Percentiles rank a stretch among this genome's conserved stretches.
These are phyloP conservation scores for Neocallimastix lanati DNA, from an alignment of 192 early-diverging fungal species.

Conservation along the genomic window DNA sequence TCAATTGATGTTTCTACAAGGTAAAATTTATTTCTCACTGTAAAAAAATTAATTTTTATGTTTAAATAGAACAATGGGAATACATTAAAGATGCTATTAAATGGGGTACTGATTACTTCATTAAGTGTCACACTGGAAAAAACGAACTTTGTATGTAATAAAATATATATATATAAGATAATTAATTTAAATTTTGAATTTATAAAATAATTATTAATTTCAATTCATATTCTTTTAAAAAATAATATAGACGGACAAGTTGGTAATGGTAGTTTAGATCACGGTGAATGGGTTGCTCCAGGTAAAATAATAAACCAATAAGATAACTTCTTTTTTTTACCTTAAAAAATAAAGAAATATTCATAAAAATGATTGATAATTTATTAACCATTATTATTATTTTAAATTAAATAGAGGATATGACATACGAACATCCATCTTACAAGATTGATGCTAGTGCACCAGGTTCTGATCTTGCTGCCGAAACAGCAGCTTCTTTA, in stretches of 20 bases:
- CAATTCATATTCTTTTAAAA: no score
- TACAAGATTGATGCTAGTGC: conserved; percentile 16
- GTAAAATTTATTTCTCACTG: no score
- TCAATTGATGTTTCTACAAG: no score
- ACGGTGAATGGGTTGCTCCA: not conserved
- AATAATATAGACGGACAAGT: conserved; percentile 3
- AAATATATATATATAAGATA: no score
- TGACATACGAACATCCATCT: conserved; percentile 28
- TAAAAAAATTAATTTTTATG: no score
- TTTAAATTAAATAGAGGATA: conserved; percentile 8
- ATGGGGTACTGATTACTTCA: conserved; percentile 44
- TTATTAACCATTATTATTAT: no score
- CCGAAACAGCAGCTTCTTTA: conserved; percentile 30
- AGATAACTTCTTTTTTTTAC: no score
- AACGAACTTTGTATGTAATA: conserved; percentile 12
- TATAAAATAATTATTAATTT: no score
- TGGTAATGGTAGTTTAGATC: conserved; percentile 18
- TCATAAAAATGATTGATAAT: no score
- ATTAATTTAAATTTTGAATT: no score
- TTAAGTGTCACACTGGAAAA: conserved; percentile 30
- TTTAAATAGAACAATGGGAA: not conserved
- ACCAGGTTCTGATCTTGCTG: conserved; percentile 33
- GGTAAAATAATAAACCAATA: no score
- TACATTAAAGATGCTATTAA: conserved; percentile 25
- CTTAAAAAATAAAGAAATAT: no score